These are phyloP conservation scores for Prunus kanzakura DNA, from an alignment of 306 rosid species.

Conservation along the genomic window DNA sequence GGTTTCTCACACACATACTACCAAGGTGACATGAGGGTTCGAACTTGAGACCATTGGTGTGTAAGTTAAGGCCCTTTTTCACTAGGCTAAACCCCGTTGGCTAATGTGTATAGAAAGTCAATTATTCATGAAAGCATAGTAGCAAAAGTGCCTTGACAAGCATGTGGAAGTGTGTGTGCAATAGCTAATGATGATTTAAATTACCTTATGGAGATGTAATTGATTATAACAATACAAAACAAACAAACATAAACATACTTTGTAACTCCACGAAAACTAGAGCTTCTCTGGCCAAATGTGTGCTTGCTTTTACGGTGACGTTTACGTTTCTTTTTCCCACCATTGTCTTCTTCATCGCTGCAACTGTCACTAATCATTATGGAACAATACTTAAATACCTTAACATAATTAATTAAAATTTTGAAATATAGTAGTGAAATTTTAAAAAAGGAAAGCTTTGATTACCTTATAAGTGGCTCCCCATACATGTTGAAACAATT, in stretches of 20 bases:
- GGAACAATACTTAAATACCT: not conserved
- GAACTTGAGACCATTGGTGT: too few species aligned
- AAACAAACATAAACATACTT: constrained; percentile 12
- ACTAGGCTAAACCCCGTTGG: too few species aligned
- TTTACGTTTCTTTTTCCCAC: not conserved
- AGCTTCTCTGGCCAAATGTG: constrained; percentile 6
- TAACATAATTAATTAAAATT: not conserved
- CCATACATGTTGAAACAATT: not conserved
- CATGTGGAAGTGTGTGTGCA: too few species aligned
- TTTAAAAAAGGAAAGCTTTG: too few species aligned
- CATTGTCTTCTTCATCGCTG: not conserved
- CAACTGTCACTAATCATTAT: not conserved
- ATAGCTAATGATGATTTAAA: too few species aligned
- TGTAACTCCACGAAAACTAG: constrained; percentile 37
- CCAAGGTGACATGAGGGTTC: too few species aligned
- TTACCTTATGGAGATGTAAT: not conserved
- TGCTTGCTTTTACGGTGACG: not conserved
- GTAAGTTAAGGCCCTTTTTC: too few species aligned
- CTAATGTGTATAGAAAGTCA: too few species aligned
- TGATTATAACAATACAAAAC: not conserved
- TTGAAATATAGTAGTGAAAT: not conserved
- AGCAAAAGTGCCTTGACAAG: too few species aligned
- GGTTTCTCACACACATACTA: too few species aligned
- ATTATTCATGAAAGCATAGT: too few species aligned
- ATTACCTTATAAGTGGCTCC: not conserved